Base-by-base conservation (phyloP, 148 eudicot species). In the Chenopodium formosanum region DNA sequence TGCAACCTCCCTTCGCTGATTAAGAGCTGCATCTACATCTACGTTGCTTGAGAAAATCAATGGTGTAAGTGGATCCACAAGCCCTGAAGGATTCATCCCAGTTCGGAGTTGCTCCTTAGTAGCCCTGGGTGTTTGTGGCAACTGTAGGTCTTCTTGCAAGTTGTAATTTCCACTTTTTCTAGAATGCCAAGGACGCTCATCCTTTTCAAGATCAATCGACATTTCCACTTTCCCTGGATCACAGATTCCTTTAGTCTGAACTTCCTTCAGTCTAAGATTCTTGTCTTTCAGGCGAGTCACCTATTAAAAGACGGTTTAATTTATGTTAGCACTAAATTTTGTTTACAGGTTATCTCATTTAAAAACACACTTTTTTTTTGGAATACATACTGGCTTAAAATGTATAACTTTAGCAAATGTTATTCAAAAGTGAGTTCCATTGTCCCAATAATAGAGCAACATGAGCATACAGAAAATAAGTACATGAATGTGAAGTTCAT, bases 231-330 rank as follows among this genome's bases (percentile, higher is more conserved):
- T 16, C 56, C 25, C 67, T 22, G 65, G 64, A 79, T 82, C 88
- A 90, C 85, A 88, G 13, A 47, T 47, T 22, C 82, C 76, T 82
- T 91, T 92, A 9, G 84, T 85, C 48, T 86, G 85, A 62, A 71
- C 83, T 82, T 90, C 97, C 80, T 85, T 87, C 63, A 94, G 86
- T 75, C 80, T 83, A 44, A 79, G 78, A 76, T 90, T 90, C 83
- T 89, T 91, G 9, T 81, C 82, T 81, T 85, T 93, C n/a, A 89
- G 78, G 82, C 79, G 80, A 76, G 85, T 86, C 64, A 94, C 85
- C 98, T 94, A 88, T 87, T 50, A 25, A 40, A 53, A 48, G 34
- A 56, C 10, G 67, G 8, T n/a, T 23, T 13, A 48, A 73, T 34
- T 40, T 4, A 19, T 68, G 3, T 31, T 10, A 4, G 23, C 71